Conservation (phyloP, 2,329 filamentous ascomycete genomes). For the Amauroascus verrucosus region DNA sequence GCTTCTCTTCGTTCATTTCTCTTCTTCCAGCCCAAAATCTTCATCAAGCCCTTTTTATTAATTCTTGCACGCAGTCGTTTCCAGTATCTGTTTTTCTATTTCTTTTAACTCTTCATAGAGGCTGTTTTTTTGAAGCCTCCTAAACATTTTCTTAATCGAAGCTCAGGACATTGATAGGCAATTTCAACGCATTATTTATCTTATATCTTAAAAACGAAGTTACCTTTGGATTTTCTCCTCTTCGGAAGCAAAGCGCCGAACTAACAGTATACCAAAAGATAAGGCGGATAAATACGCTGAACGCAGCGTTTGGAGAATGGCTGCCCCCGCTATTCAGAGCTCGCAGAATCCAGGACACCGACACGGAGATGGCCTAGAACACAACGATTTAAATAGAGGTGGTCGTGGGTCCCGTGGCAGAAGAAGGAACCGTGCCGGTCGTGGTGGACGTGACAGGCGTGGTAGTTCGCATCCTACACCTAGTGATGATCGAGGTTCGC, state of each 20-base stretch:
- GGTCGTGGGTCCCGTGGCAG: not conserved
- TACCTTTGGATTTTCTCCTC: not conserved
- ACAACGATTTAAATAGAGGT: slow-evolving; percentile 6
- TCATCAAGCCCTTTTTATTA: too few species aligned
- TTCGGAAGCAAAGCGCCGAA: not conserved
- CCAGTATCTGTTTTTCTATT: not conserved
- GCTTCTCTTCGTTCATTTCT: not conserved
- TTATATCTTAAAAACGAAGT: not conserved
- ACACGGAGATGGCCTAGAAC: not conserved
- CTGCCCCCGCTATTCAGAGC: not conserved
- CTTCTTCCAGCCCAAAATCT: too few species aligned
- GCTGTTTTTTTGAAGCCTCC: slow-evolving; percentile 11
- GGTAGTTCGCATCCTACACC: not conserved
- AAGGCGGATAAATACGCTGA: not conserved
- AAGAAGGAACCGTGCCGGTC: not conserved
- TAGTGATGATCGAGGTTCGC: not conserved
- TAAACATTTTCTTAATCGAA: not conserved
- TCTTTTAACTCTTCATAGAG: not conserved
- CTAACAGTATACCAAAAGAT: not conserved
- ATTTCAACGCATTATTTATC: not conserved
- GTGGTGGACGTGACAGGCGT: not conserved
- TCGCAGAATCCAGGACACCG: not conserved
- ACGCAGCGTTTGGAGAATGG: not conserved
- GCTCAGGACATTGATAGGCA: not conserved
- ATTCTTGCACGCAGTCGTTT: not conserved